phyloP scores from a whole-genome alignment of 2,329 filamentous ascomycete species.

The Fusarium nodosum region DNA sequence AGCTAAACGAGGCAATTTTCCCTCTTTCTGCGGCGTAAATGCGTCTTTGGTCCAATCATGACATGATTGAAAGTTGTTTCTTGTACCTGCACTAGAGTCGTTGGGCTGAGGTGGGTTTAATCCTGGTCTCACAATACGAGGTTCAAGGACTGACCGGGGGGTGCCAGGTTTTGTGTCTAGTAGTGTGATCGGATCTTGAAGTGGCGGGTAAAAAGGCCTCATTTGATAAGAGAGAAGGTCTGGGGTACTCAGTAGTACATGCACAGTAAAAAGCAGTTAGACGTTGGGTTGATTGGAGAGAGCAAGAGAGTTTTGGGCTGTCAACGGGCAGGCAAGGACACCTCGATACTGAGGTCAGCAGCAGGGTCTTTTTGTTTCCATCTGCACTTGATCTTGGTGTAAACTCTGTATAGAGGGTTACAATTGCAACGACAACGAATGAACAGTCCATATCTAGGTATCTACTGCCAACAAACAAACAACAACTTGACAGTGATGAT shows the following conservation, averaged over 20 bases:
- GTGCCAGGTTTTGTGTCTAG: background rate
- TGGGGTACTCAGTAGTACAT: constrained; percentile 3
- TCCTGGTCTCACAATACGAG: constrained; percentile 31
- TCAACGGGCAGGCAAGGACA: background rate
- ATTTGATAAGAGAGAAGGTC: constrained; percentile 25
- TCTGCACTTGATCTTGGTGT: constrained; percentile 1
- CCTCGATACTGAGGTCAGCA: background rate
- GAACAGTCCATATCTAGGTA: background rate
- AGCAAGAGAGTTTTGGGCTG: background rate
- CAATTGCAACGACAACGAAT: background rate
- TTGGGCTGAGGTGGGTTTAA: constrained; percentile 26
- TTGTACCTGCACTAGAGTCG: constrained; percentile 36
- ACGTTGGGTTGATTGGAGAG: background rate
- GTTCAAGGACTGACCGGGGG: constrained; percentile 1
- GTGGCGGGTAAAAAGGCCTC: constrained; percentile 14
- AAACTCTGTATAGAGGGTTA: background rate
- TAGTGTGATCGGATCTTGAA: constrained; percentile 32
- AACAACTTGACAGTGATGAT: constrained; percentile 3
- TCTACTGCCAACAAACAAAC: background rate
- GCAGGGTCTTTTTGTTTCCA: constrained; percentile 3
- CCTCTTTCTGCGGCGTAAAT: constrained; percentile 19
- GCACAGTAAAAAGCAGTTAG: background rate
- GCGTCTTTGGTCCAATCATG: constrained; percentile 28
- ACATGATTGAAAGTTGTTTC: constrained; percentile 29
- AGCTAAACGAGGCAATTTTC: constrained; percentile 34